Conservation (phyloP, 352 stramenopile genomes). For the Phytophthora vignae region DNA sequence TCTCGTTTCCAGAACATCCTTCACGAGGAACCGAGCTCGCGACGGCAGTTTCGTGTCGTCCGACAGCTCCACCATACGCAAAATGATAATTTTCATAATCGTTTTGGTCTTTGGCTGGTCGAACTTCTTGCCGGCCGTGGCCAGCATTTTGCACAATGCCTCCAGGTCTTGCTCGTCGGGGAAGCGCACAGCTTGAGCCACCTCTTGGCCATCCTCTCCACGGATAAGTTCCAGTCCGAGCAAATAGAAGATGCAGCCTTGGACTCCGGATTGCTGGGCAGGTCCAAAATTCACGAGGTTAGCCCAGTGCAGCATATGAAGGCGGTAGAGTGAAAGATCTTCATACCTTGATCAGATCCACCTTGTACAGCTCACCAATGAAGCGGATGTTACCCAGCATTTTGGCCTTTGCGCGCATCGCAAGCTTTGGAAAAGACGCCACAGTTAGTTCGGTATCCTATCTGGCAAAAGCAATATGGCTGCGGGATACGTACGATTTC, state of each 20-base stretch:
- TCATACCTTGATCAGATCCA: conserved; percentile 80
- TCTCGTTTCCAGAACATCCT: conserved; percentile 86
- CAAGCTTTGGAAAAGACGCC: conserved; percentile 32
- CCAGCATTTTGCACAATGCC: conserved; percentile 88
- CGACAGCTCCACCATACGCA: conserved; percentile 86
- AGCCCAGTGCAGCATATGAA: background rate
- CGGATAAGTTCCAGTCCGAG: conserved; percentile 77
- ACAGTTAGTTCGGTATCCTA: background rate
- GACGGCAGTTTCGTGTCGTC: conserved; percentile 78
- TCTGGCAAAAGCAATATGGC: background rate
- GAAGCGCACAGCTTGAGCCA: conserved; percentile 76
- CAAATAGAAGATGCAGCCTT: conserved; percentile 85
- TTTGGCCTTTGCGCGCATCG: conserved; percentile 40
- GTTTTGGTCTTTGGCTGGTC: conserved; percentile 78
- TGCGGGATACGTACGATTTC: conserved; percentile 55
- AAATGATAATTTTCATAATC: conserved; percentile 89
- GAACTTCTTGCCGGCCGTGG: conserved; percentile 88
- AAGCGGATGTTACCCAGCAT: conserved; percentile 91
- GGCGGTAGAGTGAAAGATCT: background rate
- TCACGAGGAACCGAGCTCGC: conserved; percentile 81
- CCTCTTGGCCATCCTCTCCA: conserved; percentile 48
- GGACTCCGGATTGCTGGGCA: conserved; percentile 67
- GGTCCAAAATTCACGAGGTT: background rate
- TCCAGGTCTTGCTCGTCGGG: conserved; percentile 88
- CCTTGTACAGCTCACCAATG: conserved; percentile 89